Conservation (phyloP, 2,329 filamentous ascomycete genomes). For the Calonectria pauciramosa region DNA sequence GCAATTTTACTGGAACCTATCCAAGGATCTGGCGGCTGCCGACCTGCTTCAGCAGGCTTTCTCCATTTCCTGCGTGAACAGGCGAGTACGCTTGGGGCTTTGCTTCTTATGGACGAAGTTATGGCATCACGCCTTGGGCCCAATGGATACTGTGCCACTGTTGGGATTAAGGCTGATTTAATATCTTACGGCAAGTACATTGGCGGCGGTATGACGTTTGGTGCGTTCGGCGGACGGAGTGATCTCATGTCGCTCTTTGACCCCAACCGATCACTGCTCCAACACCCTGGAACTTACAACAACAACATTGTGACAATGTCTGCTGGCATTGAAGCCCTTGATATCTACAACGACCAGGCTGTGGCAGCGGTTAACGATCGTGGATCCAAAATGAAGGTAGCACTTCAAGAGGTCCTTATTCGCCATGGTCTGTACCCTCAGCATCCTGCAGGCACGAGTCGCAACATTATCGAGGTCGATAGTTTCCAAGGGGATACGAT, state of each 20-base stretch:
- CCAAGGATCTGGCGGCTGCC: slow-evolving; percentile 72
- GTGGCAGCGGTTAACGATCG: not conserved
- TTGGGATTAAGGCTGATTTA: slow-evolving; percentile 67
- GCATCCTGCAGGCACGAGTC: not conserved
- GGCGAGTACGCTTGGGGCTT: slow-evolving; percentile 55
- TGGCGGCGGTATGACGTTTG: slow-evolving; percentile 74
- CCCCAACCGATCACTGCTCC: slow-evolving; percentile 54
- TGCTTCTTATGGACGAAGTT: slow-evolving; percentile 79
- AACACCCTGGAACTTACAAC: slow-evolving; percentile 75
- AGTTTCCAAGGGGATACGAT: not conserved
- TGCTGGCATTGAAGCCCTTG: slow-evolving; percentile 58
- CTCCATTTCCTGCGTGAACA: slow-evolving; percentile 47
- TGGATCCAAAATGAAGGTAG: not conserved
- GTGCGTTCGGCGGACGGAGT: slow-evolving; percentile 71
- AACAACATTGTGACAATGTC: slow-evolving; percentile 73
- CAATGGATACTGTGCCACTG: slow-evolving; percentile 59
- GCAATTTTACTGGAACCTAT: slow-evolving; percentile 75
- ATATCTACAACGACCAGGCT: not conserved
- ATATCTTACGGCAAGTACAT: slow-evolving; percentile 75
- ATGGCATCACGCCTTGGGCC: slow-evolving; percentile 71
- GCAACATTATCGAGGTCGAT: not conserved
- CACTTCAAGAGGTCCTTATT: not conserved
- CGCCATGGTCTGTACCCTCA: not conserved
- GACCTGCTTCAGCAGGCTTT: slow-evolving; percentile 64
- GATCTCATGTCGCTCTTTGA: slow-evolving; percentile 71